Conservation (phyloP, 1,139 yeast species). For the Lodderomyces orthopsilosis region DNA sequence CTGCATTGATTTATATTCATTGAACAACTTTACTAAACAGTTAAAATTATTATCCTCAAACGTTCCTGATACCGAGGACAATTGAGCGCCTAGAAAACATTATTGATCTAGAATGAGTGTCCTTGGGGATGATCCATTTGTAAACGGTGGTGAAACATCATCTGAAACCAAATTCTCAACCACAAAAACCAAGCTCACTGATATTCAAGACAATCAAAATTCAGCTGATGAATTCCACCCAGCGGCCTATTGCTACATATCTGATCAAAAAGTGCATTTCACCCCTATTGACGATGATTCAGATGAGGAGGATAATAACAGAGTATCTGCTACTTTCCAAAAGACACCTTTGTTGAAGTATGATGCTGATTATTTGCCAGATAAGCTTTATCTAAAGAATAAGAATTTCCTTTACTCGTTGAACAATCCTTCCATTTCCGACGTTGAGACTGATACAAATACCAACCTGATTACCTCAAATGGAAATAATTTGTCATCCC, state of each 20-base stretch:
- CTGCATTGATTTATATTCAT: too few relatives aligned
- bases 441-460: constrained; percentile 31
- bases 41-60: too few relatives aligned
- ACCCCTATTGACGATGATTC: constrained; percentile 25
- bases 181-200: neutral
- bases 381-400: constrained; percentile 31
- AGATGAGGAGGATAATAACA: constrained; percentile 1
- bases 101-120: neutral
- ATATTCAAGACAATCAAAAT: neutral
- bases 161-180: neutral
- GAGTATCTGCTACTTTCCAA: neutral
- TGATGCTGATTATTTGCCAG: constrained; percentile 17
- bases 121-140: neutral
- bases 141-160: neutral
- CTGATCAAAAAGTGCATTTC: constrained; percentile 38
- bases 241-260: constrained; percentile 41
- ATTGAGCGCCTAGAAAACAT: too few relatives aligned
- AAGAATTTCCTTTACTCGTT: constrained; percentile 40
- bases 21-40: too few relatives aligned
- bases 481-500: neutral
- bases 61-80: too few relatives aligned
- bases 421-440: constrained; percentile 45
- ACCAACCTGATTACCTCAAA: neutral
- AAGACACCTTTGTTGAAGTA: constrained; percentile 10
- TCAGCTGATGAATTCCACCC: constrained; percentile 3